phyloP scores from a whole-genome alignment of 2,329 filamentous ascomycete genomes.

The Metarhizium anisopliae region DNA sequence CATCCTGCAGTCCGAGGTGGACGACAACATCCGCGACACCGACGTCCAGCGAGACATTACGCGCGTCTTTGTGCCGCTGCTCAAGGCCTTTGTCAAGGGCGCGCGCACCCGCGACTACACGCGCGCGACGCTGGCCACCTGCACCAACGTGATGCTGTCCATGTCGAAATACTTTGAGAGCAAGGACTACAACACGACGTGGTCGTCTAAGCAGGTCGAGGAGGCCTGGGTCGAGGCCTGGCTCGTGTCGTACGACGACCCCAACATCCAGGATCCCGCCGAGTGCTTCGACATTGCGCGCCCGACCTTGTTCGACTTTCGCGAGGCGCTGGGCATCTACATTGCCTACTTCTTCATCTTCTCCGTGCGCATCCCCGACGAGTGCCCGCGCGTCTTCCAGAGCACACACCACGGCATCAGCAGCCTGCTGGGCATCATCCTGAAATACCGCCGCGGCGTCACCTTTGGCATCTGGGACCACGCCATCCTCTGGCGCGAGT shows the following conservation, averaged over 20 bases:
- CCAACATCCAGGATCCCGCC: conserved; percentile 22
- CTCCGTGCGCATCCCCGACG: conserved; percentile 46
- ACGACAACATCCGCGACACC: conserved; percentile 33
- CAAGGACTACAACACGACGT: conserved; percentile 40
- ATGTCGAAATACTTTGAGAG: conserved; percentile 43
- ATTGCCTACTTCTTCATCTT: conserved; percentile 45
- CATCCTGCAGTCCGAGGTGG: conserved; percentile 40
- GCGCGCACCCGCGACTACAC: conserved; percentile 35
- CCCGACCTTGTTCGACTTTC: conserved; percentile 25
- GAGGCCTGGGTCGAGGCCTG: conserved; percentile 39
- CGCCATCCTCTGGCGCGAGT: conserved; percentile 52
- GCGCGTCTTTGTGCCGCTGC: conserved; percentile 42
- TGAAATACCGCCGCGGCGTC: conserved; percentile 50
- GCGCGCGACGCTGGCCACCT: conserved; percentile 33
- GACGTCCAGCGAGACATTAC: conserved; percentile 35
- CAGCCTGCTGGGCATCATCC: conserved; percentile 51
- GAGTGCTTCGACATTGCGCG: conserved; percentile 24
- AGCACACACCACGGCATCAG: conserved; percentile 54
- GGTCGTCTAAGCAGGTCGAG: conserved; percentile 36
- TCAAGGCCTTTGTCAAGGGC: conserved; percentile 39
- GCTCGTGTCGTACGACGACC: conserved; percentile 34
- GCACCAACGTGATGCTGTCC: conserved; percentile 38
- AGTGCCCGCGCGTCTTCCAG: conserved; percentile 52
- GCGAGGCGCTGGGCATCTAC: conserved; percentile 25
- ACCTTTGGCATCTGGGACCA: conserved; percentile 57